Percentiles rank a stretch among this genome's conserved stretches.
Evolutionary conservation across 805 yeast genomes (phyloP).

Genomic region (Candida xyloterini): DNA sequence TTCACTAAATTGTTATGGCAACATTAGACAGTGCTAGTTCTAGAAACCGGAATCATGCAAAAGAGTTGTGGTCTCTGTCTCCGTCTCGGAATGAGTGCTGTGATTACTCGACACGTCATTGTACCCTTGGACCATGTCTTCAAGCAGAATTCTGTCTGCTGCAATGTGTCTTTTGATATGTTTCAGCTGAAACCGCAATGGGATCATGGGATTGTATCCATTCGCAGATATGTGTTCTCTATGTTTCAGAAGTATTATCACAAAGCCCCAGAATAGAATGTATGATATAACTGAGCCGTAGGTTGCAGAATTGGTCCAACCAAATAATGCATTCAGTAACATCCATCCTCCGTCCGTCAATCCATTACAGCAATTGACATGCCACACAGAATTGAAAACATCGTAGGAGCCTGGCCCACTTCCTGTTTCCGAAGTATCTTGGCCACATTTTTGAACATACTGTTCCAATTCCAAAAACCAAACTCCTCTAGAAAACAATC

Average conservation of each 20-base stretch:
- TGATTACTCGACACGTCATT: conserved; percentile 23
- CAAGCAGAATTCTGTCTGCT: conserved; percentile 24
- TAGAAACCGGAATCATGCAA: conserved; percentile 1
- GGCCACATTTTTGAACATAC: conserved; percentile 75
- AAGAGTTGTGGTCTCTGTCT: conserved; percentile 10
- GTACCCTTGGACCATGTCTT: conserved; percentile 24
- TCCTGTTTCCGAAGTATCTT: conserved; percentile 84
- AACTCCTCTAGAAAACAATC: conserved; percentile 79
- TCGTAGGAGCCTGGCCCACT: conserved; percentile 94
- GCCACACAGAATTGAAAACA: conserved; percentile 79
- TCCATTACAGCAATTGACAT: conserved; percentile 92
- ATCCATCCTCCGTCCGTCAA: conserved; percentile 92
- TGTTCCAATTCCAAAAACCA: conserved; percentile 85
- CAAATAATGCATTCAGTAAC: conserved; percentile 82
- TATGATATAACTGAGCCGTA: conserved; percentile 81
- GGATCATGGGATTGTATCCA: conserved; percentile 61
- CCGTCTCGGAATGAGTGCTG: conserved; percentile 5
- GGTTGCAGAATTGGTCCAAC: conserved; percentile 95
- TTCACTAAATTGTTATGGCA: background rate
- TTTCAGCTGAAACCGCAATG: conserved; percentile 57
- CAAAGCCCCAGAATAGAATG: conserved; percentile 62
- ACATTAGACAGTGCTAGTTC: conserved; percentile 1
- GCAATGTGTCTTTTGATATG: conserved; percentile 43
- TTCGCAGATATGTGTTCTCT: conserved; percentile 48
- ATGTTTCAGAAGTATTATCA: conserved; percentile 43